Conservation (phyloP, 108 stramenopile species). For the Craspedostauros australis region DNA sequence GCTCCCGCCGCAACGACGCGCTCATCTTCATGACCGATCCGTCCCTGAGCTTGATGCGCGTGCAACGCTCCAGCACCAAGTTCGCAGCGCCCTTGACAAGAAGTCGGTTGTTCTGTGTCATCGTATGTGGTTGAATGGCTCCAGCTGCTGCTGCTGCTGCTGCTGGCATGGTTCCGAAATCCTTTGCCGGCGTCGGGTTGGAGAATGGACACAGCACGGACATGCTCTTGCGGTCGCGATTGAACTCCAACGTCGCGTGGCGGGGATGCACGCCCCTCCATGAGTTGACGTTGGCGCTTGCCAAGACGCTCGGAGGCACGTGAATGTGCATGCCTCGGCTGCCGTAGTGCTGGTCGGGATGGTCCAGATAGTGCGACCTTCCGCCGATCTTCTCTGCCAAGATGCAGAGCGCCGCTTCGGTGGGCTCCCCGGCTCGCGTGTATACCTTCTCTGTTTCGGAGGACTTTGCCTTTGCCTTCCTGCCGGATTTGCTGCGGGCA, state of each 20-base stretch:
- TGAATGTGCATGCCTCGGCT: neutral
- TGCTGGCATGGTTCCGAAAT: constrained; percentile 3
- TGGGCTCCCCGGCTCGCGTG: constrained; percentile 91
- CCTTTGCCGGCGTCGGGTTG: too few relatives aligned
- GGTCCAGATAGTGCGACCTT: constrained; percentile 17
- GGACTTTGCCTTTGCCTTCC: neutral
- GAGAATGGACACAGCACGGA: constrained; percentile 18
- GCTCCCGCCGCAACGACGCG: constrained; percentile 44
- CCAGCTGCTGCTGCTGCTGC: too few relatives aligned
- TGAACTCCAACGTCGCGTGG: constrained; percentile 92
- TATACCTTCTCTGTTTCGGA: constrained; percentile 36
- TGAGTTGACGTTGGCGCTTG: constrained; percentile 59
- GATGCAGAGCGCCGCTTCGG: constrained; percentile 93
- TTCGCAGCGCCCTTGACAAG: constrained; percentile 98
- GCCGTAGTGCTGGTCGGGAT: neutral
- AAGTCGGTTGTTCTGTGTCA: constrained; percentile 57
- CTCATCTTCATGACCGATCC: constrained; percentile 74
- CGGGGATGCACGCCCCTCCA: constrained; percentile 58
- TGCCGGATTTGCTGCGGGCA: neutral
- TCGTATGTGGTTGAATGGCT: neutral
- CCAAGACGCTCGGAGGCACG: constrained; percentile 38
- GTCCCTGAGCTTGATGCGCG: constrained; percentile 75
- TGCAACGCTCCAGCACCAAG: constrained; percentile 86
- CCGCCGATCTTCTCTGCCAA: constrained; percentile 88
- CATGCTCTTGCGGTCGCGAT: constrained; percentile 73